phyloP scores from a whole-genome alignment of 495 filamentous ascomycete genomes.

The Aspergillus bertholletiae region DNA sequence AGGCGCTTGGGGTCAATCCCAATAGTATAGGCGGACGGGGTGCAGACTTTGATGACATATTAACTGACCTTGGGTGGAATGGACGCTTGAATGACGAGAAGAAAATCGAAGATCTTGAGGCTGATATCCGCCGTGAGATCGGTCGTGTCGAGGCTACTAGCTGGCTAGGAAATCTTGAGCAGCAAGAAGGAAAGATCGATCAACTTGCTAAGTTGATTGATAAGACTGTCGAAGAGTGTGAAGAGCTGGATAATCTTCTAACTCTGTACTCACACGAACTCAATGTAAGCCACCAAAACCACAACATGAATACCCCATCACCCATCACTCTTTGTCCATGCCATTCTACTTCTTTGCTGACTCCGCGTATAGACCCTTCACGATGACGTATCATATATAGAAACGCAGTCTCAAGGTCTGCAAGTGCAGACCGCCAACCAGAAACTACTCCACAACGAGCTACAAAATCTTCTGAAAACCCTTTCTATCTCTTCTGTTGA shows the following conservation, averaged over 20 bases:
- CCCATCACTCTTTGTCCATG: not conserved
- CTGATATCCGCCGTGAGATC: conserved; percentile 81
- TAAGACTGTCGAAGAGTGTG: conserved; percentile 84
- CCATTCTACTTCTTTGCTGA: conserved; percentile 28
- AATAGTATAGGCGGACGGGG: conserved; percentile 64
- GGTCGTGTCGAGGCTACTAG: conserved; percentile 87
- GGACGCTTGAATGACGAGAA: conserved; percentile 65
- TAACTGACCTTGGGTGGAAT: conserved; percentile 90
- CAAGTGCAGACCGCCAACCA: conserved; percentile 98
- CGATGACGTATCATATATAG: conserved; percentile 94
- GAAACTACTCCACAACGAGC: conserved; percentile 84
- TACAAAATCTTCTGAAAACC: conserved; percentile 75
- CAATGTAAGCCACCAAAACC: conserved; percentile 57
- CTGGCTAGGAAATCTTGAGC: conserved; percentile 84
- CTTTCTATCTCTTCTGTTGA: conserved; percentile 79
- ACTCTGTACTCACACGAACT: conserved; percentile 94
- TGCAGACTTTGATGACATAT: conserved; percentile 69
- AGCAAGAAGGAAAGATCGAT: conserved; percentile 83
- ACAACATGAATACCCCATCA: not conserved
- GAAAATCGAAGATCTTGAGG: conserved; percentile 77
- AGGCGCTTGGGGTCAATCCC: conserved; percentile 70
- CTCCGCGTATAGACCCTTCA: conserved; percentile 67
- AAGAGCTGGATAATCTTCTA: conserved; percentile 88
- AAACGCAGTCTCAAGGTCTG: conserved; percentile 92
- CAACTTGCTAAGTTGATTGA: conserved; percentile 82